Conservation (phyloP, 148 eudicot species). For the Silene conica region DNA sequence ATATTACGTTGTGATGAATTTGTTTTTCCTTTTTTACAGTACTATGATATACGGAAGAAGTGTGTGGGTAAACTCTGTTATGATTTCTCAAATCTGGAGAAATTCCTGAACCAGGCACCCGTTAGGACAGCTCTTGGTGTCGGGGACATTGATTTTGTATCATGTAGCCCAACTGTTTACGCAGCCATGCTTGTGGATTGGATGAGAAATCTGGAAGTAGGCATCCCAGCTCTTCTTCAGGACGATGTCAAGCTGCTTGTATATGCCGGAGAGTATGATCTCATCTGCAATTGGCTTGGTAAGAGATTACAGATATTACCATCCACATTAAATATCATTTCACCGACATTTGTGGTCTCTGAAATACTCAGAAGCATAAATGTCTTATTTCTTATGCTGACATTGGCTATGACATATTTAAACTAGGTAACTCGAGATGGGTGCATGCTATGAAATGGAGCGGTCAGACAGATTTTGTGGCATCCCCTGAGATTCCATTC, state of each 20-base stretch:
- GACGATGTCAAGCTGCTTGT: slow-evolving; percentile 74
- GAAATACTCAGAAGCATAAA: background rate
- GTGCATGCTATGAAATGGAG: slow-evolving; percentile 90
- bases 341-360: background rate
- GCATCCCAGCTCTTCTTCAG: slow-evolving; percentile 83
- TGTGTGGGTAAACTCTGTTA: slow-evolving; percentile 87
- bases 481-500: slow-evolving; percentile 59
- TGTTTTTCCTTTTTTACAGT: slow-evolving; percentile 40
- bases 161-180: slow-evolving; percentile 85
- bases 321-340: background rate
- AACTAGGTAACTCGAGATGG: slow-evolving; percentile 89
- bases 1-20: background rate
- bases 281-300: slow-evolving; percentile 99
- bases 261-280: slow-evolving; percentile 95
- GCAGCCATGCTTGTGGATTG: slow-evolving; percentile 82
- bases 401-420: background rate
- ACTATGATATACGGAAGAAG: slow-evolving; percentile 84
- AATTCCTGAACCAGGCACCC: slow-evolving; percentile 52
- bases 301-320: slow-evolving; percentile 13
- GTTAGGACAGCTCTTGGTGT: slow-evolving; percentile 74
- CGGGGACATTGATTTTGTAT: slow-evolving; percentile 71
- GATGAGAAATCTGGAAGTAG: slow-evolving; percentile 94
- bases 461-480: slow-evolving; percentile 62
- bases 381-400: background rate
- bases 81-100: slow-evolving; percentile 82